Evolutionary conservation across 306 rosid species (phyloP).

Genomic region (Adenanthera pavonina): DNA sequence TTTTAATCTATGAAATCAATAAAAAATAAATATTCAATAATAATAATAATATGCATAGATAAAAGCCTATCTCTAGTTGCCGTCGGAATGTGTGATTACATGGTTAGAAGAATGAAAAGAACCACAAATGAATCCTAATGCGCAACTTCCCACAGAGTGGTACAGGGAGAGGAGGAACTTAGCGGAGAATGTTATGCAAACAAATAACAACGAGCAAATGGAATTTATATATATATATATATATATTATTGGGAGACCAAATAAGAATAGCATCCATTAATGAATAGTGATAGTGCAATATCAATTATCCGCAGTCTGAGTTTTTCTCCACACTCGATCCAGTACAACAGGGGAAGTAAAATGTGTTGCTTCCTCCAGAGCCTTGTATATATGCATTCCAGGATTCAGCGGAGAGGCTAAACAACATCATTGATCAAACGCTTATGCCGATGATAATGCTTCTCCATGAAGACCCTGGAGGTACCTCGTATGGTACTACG

Average conservation of each 20-base stretch:
- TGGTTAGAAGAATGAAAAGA: neutral
- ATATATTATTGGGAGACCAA: slow-evolving; percentile 20
- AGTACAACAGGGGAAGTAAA: neutral
- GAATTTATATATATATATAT: too few relatives aligned
- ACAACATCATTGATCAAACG: slow-evolving; percentile 84
- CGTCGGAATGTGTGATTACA: neutral
- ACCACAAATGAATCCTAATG: neutral
- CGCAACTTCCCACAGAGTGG: neutral
- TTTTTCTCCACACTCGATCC: neutral
- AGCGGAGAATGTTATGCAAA: neutral
- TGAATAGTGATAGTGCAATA: slow-evolving; percentile 2
- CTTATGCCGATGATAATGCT: slow-evolving; percentile 82
- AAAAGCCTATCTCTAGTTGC: neutral
- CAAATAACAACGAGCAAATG: neutral
- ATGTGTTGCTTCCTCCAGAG: neutral
- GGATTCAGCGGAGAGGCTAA: slow-evolving; percentile 36
- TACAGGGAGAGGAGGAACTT: neutral
- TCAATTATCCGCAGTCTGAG: neutral
- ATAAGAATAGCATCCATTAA: neutral
- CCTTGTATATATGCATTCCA: neutral
- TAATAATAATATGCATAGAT: neutral
- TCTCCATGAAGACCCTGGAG: slow-evolving; percentile 83
- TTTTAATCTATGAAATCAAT: too few relatives aligned
- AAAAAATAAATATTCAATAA: too few relatives aligned
- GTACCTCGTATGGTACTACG: slow-evolving; percentile 83